phyloP scores from a whole-genome alignment of 495 filamentous ascomycete genomes.

The Podospora bellae-mahoneyi region DNA sequence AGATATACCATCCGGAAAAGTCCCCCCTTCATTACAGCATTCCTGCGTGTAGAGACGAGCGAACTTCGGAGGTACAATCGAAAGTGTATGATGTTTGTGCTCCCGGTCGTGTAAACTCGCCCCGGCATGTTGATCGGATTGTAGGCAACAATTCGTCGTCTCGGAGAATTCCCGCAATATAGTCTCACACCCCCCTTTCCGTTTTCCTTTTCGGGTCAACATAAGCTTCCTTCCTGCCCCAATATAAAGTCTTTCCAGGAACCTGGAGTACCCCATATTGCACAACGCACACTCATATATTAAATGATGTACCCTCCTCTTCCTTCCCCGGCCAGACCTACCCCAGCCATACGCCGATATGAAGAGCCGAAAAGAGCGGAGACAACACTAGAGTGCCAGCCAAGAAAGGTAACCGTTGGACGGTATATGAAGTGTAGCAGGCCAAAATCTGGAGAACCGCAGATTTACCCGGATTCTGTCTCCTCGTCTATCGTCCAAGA shows the following conservation, averaged over 20 bases:
- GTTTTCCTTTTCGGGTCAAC: background rate
- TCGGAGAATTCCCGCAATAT: slow-evolving; percentile 27
- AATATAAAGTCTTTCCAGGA: slow-evolving; percentile 25
- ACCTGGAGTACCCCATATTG: slow-evolving; percentile 31
- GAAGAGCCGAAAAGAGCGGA: slow-evolving; percentile 15
- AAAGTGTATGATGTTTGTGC: background rate
- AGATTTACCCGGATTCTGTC: slow-evolving; percentile 34
- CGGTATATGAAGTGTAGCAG: slow-evolving; percentile 13
- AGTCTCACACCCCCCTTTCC: background rate
- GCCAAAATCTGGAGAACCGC: slow-evolving; percentile 19
- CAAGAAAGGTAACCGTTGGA: slow-evolving; percentile 27
- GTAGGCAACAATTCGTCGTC: slow-evolving; percentile 19
- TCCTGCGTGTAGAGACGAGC: background rate
- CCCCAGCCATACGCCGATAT: background rate
- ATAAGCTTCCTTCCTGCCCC: slow-evolving; percentile 7
- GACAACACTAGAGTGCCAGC: slow-evolving; percentile 19
- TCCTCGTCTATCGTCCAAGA: slow-evolving; percentile 31
- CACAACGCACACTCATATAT: slow-evolving; percentile 17
- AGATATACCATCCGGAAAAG: slow-evolving; percentile 20
- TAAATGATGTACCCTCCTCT: slow-evolving; percentile 22
- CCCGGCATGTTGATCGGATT: background rate
- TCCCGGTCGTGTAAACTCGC: background rate
- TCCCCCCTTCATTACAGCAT: background rate
- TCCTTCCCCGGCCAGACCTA: slow-evolving; percentile 12
- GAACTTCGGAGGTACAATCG: background rate